Evolutionary conservation across 1,139 yeast species (phyloP).

Genomic region (Saccharomyces hybrid): DNA sequence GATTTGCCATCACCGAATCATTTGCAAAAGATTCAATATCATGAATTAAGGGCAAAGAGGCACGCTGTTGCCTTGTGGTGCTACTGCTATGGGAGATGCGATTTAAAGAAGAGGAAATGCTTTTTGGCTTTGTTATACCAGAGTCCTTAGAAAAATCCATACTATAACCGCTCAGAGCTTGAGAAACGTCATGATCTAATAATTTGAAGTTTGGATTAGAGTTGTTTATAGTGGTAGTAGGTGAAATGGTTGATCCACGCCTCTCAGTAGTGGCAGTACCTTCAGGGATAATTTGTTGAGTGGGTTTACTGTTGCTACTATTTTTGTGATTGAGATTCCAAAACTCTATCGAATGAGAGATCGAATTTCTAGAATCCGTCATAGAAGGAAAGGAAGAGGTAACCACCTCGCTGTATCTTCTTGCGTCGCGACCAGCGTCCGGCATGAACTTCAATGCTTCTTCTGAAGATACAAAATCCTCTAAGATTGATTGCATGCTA

Average conservation of each 20-base stretch:
- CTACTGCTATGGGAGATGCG: neutral
- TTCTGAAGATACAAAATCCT: slow-evolving; percentile 2
- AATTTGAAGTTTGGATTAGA: neutral
- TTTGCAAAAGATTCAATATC: slow-evolving; percentile 1
- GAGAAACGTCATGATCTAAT: slow-evolving; percentile 14
- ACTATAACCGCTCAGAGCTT: slow-evolving; percentile 22
- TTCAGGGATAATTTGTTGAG: neutral
- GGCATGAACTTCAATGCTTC: slow-evolving; percentile 6
- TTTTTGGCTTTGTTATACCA: neutral
- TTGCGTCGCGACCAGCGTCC: slow-evolving; percentile 3
- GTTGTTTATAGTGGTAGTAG: neutral
- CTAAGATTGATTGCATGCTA: slow-evolving; percentile 3
- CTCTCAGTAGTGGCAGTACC: neutral
- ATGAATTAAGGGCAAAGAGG: neutral
- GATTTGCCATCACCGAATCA: neutral
- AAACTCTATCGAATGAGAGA: slow-evolving; percentile 23
- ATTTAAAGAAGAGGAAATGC: neutral
- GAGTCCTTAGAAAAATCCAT: slow-evolving; percentile 12
- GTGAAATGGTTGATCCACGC: neutral
- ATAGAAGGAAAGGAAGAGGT: slow-evolving; percentile 10
- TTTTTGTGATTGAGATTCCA: slow-evolving; percentile 18
- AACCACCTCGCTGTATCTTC: slow-evolving; percentile 21
- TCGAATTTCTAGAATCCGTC: slow-evolving; percentile 20
- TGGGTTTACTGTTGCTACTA: slow-evolving; percentile 2
- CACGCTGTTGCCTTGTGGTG: neutral